Base-by-base conservation (phyloP, 768 basidiomycete genomes). In the Candolleomyces eurysporus region DNA sequence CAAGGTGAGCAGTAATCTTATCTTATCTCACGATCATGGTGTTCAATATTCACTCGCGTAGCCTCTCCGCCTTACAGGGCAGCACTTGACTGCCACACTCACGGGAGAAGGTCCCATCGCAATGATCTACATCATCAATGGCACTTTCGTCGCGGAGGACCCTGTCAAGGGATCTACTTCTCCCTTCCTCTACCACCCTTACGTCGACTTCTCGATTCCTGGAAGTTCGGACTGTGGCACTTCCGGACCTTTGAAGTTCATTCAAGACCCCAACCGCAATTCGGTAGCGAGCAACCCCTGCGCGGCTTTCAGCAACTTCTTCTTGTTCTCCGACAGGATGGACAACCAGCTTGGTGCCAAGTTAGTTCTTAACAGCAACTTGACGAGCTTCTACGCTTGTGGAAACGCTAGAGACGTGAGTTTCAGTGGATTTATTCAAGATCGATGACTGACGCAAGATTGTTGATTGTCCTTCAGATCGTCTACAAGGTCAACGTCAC, bases 361-460 rank as follows among this genome's bases (percentile, higher is more conserved):
- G 52, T 51, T 73, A 50, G 62, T 68, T 4, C 65, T 68, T 48
- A 71, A 69, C 48, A 68, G 55, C n/a, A 65, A 65, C 10, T 55
- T 61, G 60, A 71, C 71, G 40, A 67, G 65, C 11, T 73, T 73
- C 51, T 73, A 69, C 60, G 68, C 69, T 16, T 73, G 72, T 60
- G 68, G 68, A 17, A 61, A 50, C 43, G 58, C 50, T 2, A 57
- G 67, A 48, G 68, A 68, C 31, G 72, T 68, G 52, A 67, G 72
- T 66, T 16, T 13, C 5, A 21, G 21, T 43, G 45, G 7, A 5
- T 19, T 46, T 49, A 11, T 52, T 46, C 14, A 43, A 43, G 14
- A 10, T 43, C 30, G 14, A 39, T 48, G 19, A 8, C 36, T 32
- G 13, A 21, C 31, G 52, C 31, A 0, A 7, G 53, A 11, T 42